Base-by-base conservation (phyloP, 1,284 basidiomycete species). In the Sphaerobolus stellatus region DNA sequence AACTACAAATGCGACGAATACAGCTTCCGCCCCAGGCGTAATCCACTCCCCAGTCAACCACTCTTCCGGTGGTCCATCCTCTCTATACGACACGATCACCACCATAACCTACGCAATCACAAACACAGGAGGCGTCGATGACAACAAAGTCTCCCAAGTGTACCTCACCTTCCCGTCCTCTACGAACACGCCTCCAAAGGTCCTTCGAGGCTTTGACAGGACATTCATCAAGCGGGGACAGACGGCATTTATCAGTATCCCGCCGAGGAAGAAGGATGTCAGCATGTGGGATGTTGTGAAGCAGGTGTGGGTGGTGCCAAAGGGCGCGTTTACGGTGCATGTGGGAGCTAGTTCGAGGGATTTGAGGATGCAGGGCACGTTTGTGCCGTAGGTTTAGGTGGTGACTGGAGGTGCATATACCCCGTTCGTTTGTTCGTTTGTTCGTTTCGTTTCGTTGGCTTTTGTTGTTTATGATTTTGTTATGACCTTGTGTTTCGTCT, bases 131-230 rank as follows among this genome's bases (percentile, higher is more conserved):
- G 54, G 63, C 1, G 66, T 76, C 16, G 73, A 64, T 49, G 88
- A 87, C 3, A 69, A 75, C 51, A 79, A 82, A 68, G 79, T 78
- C 59, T 48, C 51, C 47, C 86, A 88, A 67, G 66, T 88, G 5
- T 89, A 88, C 66, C 51, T 87, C 13, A 76, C 81, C 61, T 79
- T 82, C 63, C 82, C 84, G 0, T 53, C 74, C 0, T 80, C 77
- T 1, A 74, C 83, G 2, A 73, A 73, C 16, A 79, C 83, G 56
- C 84, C 86, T 2, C 86, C 86, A 0, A 78, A 77, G 8, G 63
- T 86, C 48, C 70, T 89, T 30, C 82, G 79, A 62, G 86, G 86
- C 4, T 89, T 89, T 68, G 81, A 80, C n/a, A 73, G 83, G 57
- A 67, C 83, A 9, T 75, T 75, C 24, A 60, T 86, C 1, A 56